A percentile compares a stretch with the other conserved stretches of the same genome.
phyloP scores from a whole-genome alignment of 345 rosid genomes.

The Arabidopsis suecica region DNA sequence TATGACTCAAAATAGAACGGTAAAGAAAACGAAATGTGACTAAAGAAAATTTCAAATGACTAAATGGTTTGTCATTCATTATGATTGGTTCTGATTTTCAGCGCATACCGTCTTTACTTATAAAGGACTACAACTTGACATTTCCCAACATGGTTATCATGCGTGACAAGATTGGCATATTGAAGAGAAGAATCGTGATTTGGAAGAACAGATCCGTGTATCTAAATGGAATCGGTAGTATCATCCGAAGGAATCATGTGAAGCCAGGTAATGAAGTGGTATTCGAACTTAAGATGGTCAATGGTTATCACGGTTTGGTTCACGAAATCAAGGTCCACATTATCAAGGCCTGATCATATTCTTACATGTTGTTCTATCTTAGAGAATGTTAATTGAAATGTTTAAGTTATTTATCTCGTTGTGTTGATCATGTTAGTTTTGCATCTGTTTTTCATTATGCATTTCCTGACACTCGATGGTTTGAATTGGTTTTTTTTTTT shows the following conservation, averaged over 20 bases:
- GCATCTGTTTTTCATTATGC: no score
- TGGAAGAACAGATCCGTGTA: slow-evolving; percentile 3
- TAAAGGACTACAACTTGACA: slow-evolving; percentile 22
- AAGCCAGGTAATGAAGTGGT: not conserved
- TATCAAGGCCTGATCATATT: not conserved
- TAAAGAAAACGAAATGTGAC: not conserved
- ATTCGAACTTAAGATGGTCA: slow-evolving; percentile 11
- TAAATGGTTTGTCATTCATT: not conserved
- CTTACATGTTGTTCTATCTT: not conserved
- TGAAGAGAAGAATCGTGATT: not conserved
- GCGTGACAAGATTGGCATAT: slow-evolving; percentile 4
- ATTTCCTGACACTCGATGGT: no score
- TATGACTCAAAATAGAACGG: not conserved
- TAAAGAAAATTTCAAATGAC: not conserved
- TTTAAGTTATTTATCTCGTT: not conserved
- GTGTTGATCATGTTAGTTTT: no score
- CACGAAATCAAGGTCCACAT: slow-evolving; percentile 7
- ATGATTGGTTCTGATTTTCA: not conserved
- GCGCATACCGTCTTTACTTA: slow-evolving; percentile 1
- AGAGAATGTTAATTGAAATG: not conserved
- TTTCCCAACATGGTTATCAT: not conserved
- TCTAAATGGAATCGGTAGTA: not conserved
- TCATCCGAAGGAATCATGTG: slow-evolving; percentile 7
- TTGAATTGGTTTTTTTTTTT: no score
- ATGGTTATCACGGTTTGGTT: slow-evolving; percentile 5